phyloP scores from a whole-genome alignment of 495 filamentous ascomycete genomes.

The Hapsidospora chrysogenum region DNA sequence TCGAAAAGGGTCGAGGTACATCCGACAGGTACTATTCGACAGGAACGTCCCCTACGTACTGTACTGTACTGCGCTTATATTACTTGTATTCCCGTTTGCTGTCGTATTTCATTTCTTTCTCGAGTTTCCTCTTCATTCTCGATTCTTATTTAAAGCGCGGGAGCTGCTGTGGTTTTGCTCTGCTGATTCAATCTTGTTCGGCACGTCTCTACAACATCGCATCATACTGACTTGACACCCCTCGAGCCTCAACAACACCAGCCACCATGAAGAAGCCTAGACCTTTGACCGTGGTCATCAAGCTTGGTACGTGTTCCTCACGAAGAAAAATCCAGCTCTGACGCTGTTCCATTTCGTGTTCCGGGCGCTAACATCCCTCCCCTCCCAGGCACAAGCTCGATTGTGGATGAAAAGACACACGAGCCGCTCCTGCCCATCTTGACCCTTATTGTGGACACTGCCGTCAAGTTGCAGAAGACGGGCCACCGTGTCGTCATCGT shows the following conservation, averaged over 20 bases:
- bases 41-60: no score
- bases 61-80: no score
- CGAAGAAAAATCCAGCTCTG: not conserved
- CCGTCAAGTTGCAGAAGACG: slow-evolving; percentile 66
- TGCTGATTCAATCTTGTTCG: no score
- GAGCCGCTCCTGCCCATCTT: slow-evolving; percentile 87
- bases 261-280: slow-evolving; percentile 1
- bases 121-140: not conserved
- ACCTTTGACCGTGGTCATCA: slow-evolving; percentile 68
- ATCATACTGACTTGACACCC: no score
- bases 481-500: slow-evolving; percentile 90
- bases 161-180: not conserved
- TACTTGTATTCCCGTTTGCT: not conserved
- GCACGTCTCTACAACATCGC: no score
- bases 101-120: not conserved
- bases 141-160: not conserved
- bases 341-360: no score
- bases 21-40: no score
- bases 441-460: slow-evolving; percentile 82
- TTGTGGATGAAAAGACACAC: slow-evolving; percentile 94
- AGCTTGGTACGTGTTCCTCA: slow-evolving; percentile 52
- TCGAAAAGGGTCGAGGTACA: no score
- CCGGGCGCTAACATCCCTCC: not conserved
- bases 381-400: slow-evolving; percentile 75
- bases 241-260: not conserved